Percentiles rank a stretch among this genome's conserved stretches.
Conservation (phyloP, 2,329 filamentous ascomycete species). For the Talaromyces albobiverticillius region DNA sequence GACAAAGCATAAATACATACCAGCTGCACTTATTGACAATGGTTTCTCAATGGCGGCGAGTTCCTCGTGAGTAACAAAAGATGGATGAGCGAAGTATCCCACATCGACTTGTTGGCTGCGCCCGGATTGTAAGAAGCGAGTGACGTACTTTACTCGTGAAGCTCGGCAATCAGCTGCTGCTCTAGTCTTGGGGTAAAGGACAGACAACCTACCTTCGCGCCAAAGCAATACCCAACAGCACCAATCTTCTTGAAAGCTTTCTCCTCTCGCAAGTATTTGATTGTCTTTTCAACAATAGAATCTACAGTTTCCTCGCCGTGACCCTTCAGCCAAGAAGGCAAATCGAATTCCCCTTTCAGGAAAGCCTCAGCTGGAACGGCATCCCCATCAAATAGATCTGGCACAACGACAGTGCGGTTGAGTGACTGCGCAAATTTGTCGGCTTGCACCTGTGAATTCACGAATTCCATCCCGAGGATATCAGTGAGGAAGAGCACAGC, state of each 20-base stretch:
- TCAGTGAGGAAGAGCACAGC: constrained; percentile 59
- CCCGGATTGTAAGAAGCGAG: constrained; percentile 63
- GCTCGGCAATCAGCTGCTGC: constrained; percentile 11
- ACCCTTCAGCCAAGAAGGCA: constrained; percentile 50
- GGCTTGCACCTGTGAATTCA: constrained; percentile 64
- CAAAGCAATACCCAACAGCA: constrained; percentile 71
- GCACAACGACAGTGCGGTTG: constrained; percentile 66
- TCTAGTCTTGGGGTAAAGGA: background rate
- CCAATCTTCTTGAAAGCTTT: constrained; percentile 59
- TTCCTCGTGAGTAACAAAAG: constrained; percentile 67
- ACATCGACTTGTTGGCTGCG: constrained; percentile 54
- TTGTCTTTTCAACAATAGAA: constrained; percentile 49
- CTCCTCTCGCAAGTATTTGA: constrained; percentile 57
- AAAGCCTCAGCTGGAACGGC: constrained; percentile 53
- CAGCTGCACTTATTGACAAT: constrained; percentile 61
- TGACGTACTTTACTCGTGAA: constrained; percentile 56
- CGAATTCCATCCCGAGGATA: constrained; percentile 55
- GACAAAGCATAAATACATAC: constrained; percentile 27
- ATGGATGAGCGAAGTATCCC: constrained; percentile 74
- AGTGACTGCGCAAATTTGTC: constrained; percentile 68
- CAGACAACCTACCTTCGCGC: constrained; percentile 57
- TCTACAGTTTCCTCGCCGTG: constrained; percentile 52
- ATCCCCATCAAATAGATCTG: constrained; percentile 70
- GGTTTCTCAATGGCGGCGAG: constrained; percentile 64
- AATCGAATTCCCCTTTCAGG: constrained; percentile 46